A percentile compares a stretch with the other conserved stretches of the same genome.
Conservation (phyloP, 345 rosid genomes). For the Dovyalis caffra region DNA sequence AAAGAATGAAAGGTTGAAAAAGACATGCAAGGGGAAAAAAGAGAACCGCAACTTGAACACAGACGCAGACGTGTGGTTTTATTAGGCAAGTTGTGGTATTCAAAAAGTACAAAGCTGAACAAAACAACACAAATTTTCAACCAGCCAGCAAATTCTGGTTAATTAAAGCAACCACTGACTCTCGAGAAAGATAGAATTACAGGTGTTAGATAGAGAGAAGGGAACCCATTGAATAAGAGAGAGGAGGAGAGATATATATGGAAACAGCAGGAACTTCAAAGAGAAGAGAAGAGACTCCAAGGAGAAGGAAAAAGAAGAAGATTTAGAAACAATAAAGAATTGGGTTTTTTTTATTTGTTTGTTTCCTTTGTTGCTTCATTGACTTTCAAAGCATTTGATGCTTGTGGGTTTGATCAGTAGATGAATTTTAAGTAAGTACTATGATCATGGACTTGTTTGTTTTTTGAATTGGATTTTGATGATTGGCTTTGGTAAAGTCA, state of each 20-base stretch:
- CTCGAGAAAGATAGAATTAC: not conserved
- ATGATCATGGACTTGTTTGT: constrained; percentile 23
- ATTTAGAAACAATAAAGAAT: not conserved
- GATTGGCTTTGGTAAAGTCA: constrained; percentile 7
- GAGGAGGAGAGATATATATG: constrained; percentile 1
- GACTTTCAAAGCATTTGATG: not conserved
- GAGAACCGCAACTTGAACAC: not conserved
- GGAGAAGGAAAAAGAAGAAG: constrained; percentile 28
- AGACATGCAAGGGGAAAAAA: not conserved
- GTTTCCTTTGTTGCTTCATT: not conserved
- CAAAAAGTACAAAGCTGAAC: too few relatives aligned
- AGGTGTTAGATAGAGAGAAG: not conserved
- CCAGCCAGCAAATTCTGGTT: constrained; percentile 10
- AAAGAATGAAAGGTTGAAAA: not conserved
- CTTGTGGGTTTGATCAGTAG: constrained; percentile 21
- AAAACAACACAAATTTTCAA: not conserved
- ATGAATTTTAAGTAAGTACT: constrained; percentile 7
- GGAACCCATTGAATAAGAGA: not conserved
- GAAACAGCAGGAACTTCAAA: constrained; percentile 23
- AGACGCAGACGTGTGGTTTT: not conserved
- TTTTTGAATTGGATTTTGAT: constrained; percentile 12
- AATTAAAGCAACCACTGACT: not conserved
- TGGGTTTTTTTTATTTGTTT: constrained; percentile 17
- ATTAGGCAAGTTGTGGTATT: not conserved
- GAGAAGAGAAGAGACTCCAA: constrained; percentile 4